Evolutionary conservation across 768 basidiomycete species (phyloP), one percentile per base, ranked within the genome.

Genomic region (Stropharia rugosoannulata): DNA sequence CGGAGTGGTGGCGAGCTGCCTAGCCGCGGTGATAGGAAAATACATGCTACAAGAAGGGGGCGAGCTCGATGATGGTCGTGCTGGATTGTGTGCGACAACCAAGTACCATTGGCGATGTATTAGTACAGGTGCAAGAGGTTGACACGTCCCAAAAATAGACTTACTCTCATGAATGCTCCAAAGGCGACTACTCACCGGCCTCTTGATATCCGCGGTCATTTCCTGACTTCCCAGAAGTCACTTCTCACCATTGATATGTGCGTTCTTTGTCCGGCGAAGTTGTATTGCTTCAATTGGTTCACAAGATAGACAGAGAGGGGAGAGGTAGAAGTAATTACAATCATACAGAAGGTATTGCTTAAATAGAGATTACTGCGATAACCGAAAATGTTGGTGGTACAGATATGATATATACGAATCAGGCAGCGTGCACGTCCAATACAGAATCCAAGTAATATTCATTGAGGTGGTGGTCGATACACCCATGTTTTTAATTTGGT

Each of bases 21-120:
- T 76, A 27, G 91, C 89, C 41, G 89, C 84, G 36, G 87, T 84
- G 22, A 89, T 93, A 55, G 90, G 91, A 71, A 93, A 93, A 73
- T 93, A 94, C 91, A 93, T 93, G 58, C 50, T 51, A 49, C 38
- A 16, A 25, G 27, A 46, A 19, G n/a, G 35, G n/a, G 36, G 27
- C 19, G 22, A 35, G 45, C 27, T 19, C 32, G 10, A 46, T 35
- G 35, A 10, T 29, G 41, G 27, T 32, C 32, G 41, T 52, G 18
- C 22, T 32, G n/a, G 45, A 48, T 48, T 25, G n/a, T 41, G 54
- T 47, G 46, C 39, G 45, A 55, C 46, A 39, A 19, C 54, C 54
- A 29, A 42, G 18, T 47, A 25, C 48, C 47, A 48, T 47, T 38
- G 29, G 48, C 47, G 22, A 37, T 32, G 46, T 48, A 48, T 47